Evolutionary conservation across 176 grass and related monocot species (phyloP), one percentile per base, ranked within the genome.

Genomic region (Panicum miliaceum): DNA sequence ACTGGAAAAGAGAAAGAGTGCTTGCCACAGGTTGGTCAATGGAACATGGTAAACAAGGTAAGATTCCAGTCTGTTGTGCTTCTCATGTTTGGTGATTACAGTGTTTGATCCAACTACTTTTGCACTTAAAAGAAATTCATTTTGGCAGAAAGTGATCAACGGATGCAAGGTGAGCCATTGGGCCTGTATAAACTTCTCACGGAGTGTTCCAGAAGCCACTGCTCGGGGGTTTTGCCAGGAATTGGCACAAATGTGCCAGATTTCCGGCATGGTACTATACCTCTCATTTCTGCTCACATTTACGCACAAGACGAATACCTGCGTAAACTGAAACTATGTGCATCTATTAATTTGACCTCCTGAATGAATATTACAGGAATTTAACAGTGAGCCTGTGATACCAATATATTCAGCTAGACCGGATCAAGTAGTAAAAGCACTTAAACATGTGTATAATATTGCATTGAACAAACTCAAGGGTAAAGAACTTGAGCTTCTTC

Each of bases 11-110:
- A 99, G 86, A 99, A 99, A 79, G 93, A 99, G 84, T 99, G 97
- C 42, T 83, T 99, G 59, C 97, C 97, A 73, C 97, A 99, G 72
- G 91, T 99, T 89, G 97, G 97, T 61, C 97, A 99, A 81, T 99
- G 97, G 97, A 99, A 99, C 87, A 99, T 99, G 97, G 89, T 99
- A 85, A 99, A 99, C 74, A 99, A 99, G 97, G 97, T 92, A 91
- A 40, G 34, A 18, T 36, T 72, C 45, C 45, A 50, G 37, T n/a
- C 65, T 61, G 20, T 50, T 77, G 19, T 26, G 51, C 43, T 26
- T 60, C 68, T 46, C 12, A 41, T 61, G 22, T 51, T 81, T 12
- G 61, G 27, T 1, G 60, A 35, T 52, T 69, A 79, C 53, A 34
- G 12, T 80, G 13, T 60, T 61, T 74, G 47, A 34, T 66, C 13